Base-by-base conservation (phyloP, 2,329 filamentous ascomycete species). In the Fusarium tuaranense region DNA sequence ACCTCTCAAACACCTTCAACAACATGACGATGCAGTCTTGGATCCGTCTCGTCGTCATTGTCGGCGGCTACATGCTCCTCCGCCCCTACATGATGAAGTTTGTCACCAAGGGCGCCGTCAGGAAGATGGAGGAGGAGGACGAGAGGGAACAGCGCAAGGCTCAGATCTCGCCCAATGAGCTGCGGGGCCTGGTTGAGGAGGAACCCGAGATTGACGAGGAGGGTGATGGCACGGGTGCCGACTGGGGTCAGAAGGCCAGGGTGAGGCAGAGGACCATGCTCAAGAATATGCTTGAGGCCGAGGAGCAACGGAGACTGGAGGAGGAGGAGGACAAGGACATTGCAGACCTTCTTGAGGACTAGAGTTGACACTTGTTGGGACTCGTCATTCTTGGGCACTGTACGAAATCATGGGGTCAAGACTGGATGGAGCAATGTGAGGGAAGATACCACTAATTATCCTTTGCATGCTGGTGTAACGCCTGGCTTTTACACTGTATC, bases 301-400 rank as follows among this genome's bases (percentile, higher is more conserved):
- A 93, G 83, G 86, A 89, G 83, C 82, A 89, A 76, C 85, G 88
- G 74, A 87, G 90, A 77, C 81, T 84, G 60, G 91, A 92, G 76
- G 90, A 92, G 68, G 88, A 93, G 74, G 90, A 92, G 70, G 92
- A 94, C 81, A 92, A 93, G 83, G 92, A 95, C 81, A 92, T 95
- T 76, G 89, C 91, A 80, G 92, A 95, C 82, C 90, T 92, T 78
- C 82, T 95, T 81, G 87, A 89, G 76, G 87, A 91, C 79, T 88
- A 83, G 64, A 36, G n/a, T 27, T 27, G 18, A 36, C 13, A 8
- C 53, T 27, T 18, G 27, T 36, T 63, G 59, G 38, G n/a, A 30
- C 57, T 20, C 18, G 34, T 53, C 25, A 30, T 38, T 41, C 63
- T 62, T 36, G 39, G 30, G 20, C 63, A 44, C 38, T 64, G 20